Evolutionary conservation across 805 yeast genomes (phyloP).

Genomic region (Wickerhamomyces alni): DNA sequence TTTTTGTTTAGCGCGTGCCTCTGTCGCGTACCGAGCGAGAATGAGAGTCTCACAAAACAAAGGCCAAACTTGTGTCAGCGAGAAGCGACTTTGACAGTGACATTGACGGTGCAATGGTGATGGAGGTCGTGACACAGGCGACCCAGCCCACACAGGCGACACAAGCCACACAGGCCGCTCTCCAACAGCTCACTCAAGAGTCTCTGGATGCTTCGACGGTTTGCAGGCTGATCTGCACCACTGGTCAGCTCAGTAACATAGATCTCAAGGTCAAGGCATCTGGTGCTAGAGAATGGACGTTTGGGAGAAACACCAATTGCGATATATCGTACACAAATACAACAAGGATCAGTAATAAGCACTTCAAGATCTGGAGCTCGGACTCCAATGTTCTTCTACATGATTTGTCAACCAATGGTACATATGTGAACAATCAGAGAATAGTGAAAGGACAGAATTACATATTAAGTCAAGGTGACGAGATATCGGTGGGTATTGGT

Average conservation of each 20-base stretch:
- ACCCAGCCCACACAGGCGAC: slow-evolving; percentile 26
- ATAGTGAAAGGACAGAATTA: slow-evolving; percentile 74
- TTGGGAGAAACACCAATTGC: slow-evolving; percentile 68
- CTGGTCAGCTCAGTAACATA: slow-evolving; percentile 44
- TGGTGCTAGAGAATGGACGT: slow-evolving; percentile 46
- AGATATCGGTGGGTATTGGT: slow-evolving; percentile 84
- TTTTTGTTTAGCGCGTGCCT: too few species aligned
- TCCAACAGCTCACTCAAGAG: slow-evolving; percentile 32
- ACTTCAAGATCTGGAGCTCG: slow-evolving; percentile 66
- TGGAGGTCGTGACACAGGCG: slow-evolving; percentile 33
- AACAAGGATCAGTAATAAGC: slow-evolving; percentile 67
- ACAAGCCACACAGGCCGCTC: slow-evolving; percentile 36
- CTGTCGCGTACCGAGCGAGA: too few species aligned
- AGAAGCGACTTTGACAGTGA: too few species aligned
- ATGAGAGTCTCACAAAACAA: too few species aligned
- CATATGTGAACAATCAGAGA: slow-evolving; percentile 71
- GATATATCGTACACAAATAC: slow-evolving; percentile 58
- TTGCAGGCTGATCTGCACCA: slow-evolving; percentile 56
- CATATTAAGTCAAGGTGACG: slow-evolving; percentile 87
- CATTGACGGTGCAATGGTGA: slow-evolving; percentile 3
- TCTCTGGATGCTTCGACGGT: slow-evolving; percentile 35
- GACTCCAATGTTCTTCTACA: slow-evolving; percentile 39
- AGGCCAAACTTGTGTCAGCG: too few species aligned
- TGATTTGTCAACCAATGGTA: slow-evolving; percentile 89
- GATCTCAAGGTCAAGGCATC: slow-evolving; percentile 36